Evolutionary conservation across 768 basidiomycete genomes (phyloP).

Genomic region (Mycena alexandri): DNA sequence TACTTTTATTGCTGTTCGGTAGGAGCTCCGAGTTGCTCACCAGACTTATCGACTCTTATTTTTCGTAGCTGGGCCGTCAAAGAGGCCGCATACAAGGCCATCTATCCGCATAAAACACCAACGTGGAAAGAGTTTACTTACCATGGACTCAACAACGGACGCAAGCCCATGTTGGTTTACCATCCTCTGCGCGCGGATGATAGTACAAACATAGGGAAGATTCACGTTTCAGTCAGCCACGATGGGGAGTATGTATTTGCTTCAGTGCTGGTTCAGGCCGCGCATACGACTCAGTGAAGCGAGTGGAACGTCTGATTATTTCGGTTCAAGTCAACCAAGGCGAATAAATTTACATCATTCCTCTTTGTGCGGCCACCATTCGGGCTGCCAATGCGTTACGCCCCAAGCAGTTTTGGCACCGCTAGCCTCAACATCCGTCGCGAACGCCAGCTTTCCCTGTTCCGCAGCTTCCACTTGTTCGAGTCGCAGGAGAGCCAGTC

Average conservation of each 20-base stretch:
- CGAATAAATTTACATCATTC: conserved; percentile 28
- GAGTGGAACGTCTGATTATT: conserved; percentile 2
- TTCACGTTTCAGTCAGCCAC: conserved; percentile 85
- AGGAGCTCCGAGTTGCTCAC: conserved; percentile 39
- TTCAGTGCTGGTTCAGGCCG: conserved; percentile 71
- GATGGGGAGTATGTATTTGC: conserved; percentile 84
- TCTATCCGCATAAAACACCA: conserved; percentile 71
- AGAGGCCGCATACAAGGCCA: conserved; percentile 89
- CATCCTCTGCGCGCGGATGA: conserved; percentile 47
- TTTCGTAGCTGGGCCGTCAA: conserved; percentile 81
- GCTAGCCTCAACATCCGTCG: conserved; percentile 54
- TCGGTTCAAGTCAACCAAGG: too few species aligned
- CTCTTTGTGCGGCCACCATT: conserved; percentile 64
- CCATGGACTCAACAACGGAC: conserved; percentile 45
- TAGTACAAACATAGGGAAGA: conserved; percentile 44
- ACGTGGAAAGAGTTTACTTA: conserved; percentile 85
- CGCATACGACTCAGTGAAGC: conserved; percentile 15
- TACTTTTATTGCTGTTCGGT: conserved; percentile 83
- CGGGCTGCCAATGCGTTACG: conserved; percentile 78
- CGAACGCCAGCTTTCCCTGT: conserved; percentile 55
- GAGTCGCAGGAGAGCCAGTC: conserved; percentile 83
- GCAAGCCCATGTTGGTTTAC: conserved; percentile 60
- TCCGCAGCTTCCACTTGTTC: conserved; percentile 76
- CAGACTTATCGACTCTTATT: conserved; percentile 14
- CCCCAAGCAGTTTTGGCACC: conserved; percentile 50